Evolutionary conservation across 2,329 filamentous ascomycete species (phyloP), one percentile per base, ranked within the genome.

Genomic region (Venturia asperata): DNA sequence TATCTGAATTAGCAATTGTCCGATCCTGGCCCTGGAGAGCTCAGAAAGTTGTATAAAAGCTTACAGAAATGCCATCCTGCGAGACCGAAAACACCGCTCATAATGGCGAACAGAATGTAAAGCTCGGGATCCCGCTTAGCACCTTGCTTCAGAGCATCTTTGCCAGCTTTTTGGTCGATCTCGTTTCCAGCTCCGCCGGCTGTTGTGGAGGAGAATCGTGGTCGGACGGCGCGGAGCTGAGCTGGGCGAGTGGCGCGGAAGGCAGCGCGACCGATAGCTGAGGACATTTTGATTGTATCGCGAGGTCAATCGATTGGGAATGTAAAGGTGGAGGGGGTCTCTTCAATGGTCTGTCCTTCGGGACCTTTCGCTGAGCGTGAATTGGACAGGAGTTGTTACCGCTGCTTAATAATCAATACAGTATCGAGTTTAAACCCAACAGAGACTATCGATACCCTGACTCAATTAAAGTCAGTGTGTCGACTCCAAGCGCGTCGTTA

Each of bases 31-130:
- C 24, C 10, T 10, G 21, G 47, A 52, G 47, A 27, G 47, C 47
- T 27, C 47, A 52, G 42, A 41, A 43, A 61, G 60, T 24, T 42
- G 17, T 52, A 64, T 64, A 66, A 37, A 58, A 66, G 66, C 79
- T 75, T 83, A 90, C 89, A 89, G 73, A 94, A 90, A 81, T 92
- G 91, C 86, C 87, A 96, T 76, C 93, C 93, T 70, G 91, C 93
- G 72, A 94, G 87, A 74, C 87, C 87, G 74, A 97, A 89, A 72
- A 91, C 89, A 76, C 88, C 87, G 72, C 89, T 87, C 91, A 97
- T 96, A 77, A 97, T 87, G 74, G 86, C 90, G 69, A 92, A 85
- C 70, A 99, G 89, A 74, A 97, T 87, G 76, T 88, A 89, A 75
- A 90, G 86, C 80, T 91, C 88, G 66, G 88, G 88, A 76, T 91